Evolutionary conservation across 2,329 filamentous ascomycete species (phyloP).

Genomic region (Scedosporium minutisporum): DNA sequence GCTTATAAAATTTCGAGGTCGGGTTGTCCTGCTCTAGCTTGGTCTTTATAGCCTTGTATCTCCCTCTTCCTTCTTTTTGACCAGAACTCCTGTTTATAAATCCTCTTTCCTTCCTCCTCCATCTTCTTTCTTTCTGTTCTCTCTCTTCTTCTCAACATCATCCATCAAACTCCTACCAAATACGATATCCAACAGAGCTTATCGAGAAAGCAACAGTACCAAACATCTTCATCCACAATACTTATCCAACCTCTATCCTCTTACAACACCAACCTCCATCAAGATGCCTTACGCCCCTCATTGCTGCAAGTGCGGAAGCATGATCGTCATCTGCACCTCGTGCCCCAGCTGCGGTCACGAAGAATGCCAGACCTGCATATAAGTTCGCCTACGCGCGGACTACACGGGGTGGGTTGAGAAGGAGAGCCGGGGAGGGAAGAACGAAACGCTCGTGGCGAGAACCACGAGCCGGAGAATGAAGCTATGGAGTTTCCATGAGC

Average conservation of each 20-base stretch:
- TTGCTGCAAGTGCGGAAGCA: constrained; percentile 46
- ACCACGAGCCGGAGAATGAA: background rate
- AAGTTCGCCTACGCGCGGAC: background rate
- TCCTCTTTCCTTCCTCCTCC: background rate
- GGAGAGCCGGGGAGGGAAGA: background rate
- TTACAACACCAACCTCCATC: background rate
- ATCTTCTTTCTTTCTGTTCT: background rate
- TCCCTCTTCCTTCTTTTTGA: background rate
- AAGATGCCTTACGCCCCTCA: constrained; percentile 37
- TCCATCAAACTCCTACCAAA: background rate
- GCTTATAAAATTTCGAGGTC: background rate
- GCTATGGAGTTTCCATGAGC: background rate
- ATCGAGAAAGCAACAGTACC: background rate
- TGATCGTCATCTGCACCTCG: constrained; percentile 47
- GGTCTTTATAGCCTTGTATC: background rate
- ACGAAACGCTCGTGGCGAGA: background rate
- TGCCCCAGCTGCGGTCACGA: constrained; percentile 41
- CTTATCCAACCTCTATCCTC: background rate
- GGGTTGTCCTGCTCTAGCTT: background rate
- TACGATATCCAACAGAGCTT: background rate
- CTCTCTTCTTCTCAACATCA: background rate
- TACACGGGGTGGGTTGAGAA: background rate
- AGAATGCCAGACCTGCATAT: constrained; percentile 36
- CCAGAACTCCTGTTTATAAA: background rate
- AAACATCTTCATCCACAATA: background rate